A percentile compares a stretch with the other conserved stretches of the same genome.
Evolutionary conservation across 345 rosid species (phyloP).

Genomic region (Corchorus capsularis): DNA sequence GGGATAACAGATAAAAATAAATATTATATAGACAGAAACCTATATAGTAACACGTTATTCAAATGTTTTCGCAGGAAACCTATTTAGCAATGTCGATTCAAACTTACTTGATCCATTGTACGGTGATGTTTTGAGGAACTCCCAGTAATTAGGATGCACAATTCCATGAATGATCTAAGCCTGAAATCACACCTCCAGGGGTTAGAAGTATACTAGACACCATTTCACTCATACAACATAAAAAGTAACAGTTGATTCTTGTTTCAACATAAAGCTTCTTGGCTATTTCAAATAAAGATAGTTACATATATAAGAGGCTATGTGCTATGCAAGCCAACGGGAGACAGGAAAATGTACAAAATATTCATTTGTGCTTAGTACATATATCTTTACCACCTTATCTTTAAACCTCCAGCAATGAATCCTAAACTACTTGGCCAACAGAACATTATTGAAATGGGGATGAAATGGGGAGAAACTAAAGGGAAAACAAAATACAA

Average conservation of each 20-base stretch:
- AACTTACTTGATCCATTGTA: conserved; percentile 40
- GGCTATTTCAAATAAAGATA: neutral
- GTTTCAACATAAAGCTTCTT: conserved; percentile 2
- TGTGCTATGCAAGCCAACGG: neutral
- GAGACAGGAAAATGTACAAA: neutral
- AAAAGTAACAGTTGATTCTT: neutral
- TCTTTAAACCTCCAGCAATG: neutral
- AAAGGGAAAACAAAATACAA: neutral
- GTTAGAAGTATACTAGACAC: conserved; percentile 7
- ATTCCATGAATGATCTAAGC: conserved; percentile 86
- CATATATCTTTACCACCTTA: neutral
- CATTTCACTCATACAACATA: neutral
- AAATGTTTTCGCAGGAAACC: neutral
- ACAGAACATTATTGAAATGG: neutral
- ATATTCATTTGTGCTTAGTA: neutral
- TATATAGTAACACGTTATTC: neutral
- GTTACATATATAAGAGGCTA: neutral
- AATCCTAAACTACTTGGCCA: neutral
- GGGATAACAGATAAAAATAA: neutral
- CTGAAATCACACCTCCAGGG: conserved; percentile 39
- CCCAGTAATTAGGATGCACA: conserved; percentile 87
- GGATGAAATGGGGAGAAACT: neutral
- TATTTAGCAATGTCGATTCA: conserved; percentile 13
- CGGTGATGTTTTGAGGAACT: conserved; percentile 55
- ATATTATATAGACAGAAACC: neutral